phyloP scores from a whole-genome alignment of 257 asterid species.

The Henckelia pumila region DNA sequence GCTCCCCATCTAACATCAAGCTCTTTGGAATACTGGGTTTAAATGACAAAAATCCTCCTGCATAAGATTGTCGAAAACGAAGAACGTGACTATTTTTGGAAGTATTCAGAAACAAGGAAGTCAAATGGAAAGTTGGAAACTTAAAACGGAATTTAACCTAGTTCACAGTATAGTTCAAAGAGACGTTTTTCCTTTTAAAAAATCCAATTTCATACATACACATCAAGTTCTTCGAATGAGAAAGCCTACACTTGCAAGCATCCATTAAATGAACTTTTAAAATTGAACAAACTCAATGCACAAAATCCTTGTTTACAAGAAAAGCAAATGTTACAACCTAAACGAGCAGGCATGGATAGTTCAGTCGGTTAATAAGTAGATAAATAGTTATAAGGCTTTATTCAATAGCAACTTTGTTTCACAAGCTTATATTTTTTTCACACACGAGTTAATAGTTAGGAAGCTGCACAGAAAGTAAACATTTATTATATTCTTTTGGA shows the following conservation, averaged over 20 bases:
- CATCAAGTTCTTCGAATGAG: background rate
- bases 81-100: conserved; percentile 6
- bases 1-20: conserved; percentile 85
- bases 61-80: conserved; percentile 30
- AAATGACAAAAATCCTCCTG: conserved; percentile 91
- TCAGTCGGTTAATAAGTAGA: background rate
- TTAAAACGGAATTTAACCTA: background rate
- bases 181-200: background rate
- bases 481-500: background rate
- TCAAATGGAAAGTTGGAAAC: conserved; percentile 4
- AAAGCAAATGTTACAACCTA: background rate
- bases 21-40: conserved; percentile 85
- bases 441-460: background rate
- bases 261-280: too few species aligned
- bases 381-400: background rate
- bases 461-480: background rate
- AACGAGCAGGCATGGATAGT: background rate
- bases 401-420: background rate
- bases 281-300: background rate
- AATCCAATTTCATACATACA: background rate
- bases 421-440: background rate
- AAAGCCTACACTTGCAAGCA: background rate
- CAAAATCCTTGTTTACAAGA: background rate
- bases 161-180: background rate
- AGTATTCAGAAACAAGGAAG: conserved; percentile 19